A percentile compares a stretch with the other conserved stretches of the same genome.
phyloP scores from a whole-genome alignment of 2,329 filamentous ascomycete genomes.

The Alternaria postmessia region DNA sequence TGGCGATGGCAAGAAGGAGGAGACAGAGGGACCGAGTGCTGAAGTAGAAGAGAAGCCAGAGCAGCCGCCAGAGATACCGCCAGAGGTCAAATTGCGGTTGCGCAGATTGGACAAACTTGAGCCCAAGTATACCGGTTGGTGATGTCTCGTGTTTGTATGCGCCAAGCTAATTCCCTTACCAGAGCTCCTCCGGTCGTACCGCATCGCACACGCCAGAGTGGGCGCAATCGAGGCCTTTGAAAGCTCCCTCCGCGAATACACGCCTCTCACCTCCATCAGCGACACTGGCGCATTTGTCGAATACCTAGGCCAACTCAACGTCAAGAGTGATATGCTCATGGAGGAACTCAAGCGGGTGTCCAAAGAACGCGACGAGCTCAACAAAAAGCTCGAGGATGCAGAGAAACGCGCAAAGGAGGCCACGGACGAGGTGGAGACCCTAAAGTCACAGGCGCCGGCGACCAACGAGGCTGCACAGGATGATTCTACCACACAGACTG shows the following conservation, averaged over 20 bases:
- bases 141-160: not conserved
- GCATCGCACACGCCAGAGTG: conserved; percentile 86
- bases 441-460: conserved; percentile 52
- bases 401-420: conserved; percentile 70
- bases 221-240: conserved; percentile 93
- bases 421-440: conserved; percentile 68
- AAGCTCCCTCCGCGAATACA: conserved; percentile 87
- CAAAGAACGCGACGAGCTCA: conserved; percentile 79
- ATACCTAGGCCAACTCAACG: conserved; percentile 85
- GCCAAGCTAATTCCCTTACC: conserved; percentile 25
- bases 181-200: conserved; percentile 92
- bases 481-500: conserved; percentile 36
- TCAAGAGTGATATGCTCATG: conserved; percentile 91
- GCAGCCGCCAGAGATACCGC: conserved; percentile 67
- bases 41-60: conserved; percentile 38
- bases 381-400: conserved; percentile 75
- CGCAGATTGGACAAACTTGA: conserved; percentile 91
- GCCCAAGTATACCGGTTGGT: conserved; percentile 78
- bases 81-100: conserved; percentile 77
- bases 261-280: conserved; percentile 84
- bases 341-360: conserved; percentile 90
- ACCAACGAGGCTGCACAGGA: conserved; percentile 31
- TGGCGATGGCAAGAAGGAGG: conserved; percentile 45
- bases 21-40: conserved; percentile 40
- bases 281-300: conserved; percentile 87